Evolutionary conservation across 176 grass and related monocot species (phyloP).

Genomic region (Dendrocalamus sinicus): DNA sequence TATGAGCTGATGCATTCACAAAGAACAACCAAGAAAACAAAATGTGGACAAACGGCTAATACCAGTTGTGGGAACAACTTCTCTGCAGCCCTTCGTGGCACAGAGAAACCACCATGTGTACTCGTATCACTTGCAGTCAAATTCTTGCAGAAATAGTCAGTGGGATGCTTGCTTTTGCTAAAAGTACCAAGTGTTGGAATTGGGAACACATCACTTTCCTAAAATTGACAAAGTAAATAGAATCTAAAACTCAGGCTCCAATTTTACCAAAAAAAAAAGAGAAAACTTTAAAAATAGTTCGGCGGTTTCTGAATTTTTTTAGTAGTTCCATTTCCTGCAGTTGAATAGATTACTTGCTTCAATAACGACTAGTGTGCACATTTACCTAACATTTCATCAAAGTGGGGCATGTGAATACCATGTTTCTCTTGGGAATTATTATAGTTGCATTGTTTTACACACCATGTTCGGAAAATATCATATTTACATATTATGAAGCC

Average conservation of each 20-base stretch:
- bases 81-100: constrained; percentile 86
- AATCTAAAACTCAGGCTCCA: neutral
- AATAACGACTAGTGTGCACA: neutral
- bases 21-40: neutral
- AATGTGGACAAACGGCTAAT: constrained; percentile 5
- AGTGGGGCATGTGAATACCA: neutral
- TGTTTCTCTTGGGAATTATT: neutral
- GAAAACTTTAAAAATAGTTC: neutral
- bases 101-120: constrained; percentile 97
- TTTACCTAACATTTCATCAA: neutral
- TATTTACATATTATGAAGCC: neutral
- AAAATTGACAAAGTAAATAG: constrained; percentile 27
- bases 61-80: constrained; percentile 98
- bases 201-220: constrained; percentile 94
- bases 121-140: constrained; percentile 93
- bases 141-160: constrained; percentile 97
- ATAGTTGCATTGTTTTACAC: neutral
- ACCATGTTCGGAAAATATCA: neutral
- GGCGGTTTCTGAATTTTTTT: neutral
- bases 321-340: neutral
- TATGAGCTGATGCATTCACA: constrained; percentile 22
- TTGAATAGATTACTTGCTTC: neutral
- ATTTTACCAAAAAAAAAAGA: too few species aligned
- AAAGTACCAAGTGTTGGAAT: constrained; percentile 75
- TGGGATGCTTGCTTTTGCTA: constrained; percentile 83